Conservation (phyloP, 768 basidiomycete genomes). For the Trichaptum fuscoviolaceum region DNA sequence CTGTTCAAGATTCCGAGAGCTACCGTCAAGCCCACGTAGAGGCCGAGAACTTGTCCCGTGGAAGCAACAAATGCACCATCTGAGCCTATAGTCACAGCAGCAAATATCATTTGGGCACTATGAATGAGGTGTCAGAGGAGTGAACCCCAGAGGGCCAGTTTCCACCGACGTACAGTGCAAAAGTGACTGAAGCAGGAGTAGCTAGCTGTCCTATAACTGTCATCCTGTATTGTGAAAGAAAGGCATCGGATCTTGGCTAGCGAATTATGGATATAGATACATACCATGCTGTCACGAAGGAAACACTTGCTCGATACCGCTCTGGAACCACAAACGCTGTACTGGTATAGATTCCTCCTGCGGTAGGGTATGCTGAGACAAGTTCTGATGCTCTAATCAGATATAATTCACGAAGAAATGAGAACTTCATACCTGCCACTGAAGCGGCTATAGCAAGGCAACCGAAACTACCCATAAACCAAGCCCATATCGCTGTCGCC, state of each 20-base stretch:
- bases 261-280: constrained; percentile 7
- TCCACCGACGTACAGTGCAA: constrained; percentile 14
- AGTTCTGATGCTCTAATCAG: constrained; percentile 24
- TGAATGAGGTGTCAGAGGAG: background rate
- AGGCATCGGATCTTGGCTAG: background rate
- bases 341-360: constrained; percentile 36
- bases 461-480: constrained; percentile 26
- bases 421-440: constrained; percentile 9
- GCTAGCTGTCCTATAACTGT: constrained; percentile 22
- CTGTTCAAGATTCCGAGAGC: constrained; percentile 38
- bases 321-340: constrained; percentile 32
- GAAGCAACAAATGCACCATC: constrained; percentile 30
- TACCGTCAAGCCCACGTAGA: constrained; percentile 35
- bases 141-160: background rate
- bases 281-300: constrained; percentile 32
- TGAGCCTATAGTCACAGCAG: constrained; percentile 19
- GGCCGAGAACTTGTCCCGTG: constrained; percentile 34
- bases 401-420: constrained; percentile 14
- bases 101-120: constrained; percentile 25
- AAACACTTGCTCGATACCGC: constrained; percentile 25
- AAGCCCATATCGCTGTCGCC: constrained; percentile 33
- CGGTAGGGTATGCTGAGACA: constrained; percentile 35
- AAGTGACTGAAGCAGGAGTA: constrained; percentile 30
- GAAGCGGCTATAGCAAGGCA: constrained; percentile 7
- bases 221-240: constrained; percentile 23